Evolutionary conservation across 179 eudicot genomes (phyloP).

Genomic region (Vitellaria paradoxa): DNA sequence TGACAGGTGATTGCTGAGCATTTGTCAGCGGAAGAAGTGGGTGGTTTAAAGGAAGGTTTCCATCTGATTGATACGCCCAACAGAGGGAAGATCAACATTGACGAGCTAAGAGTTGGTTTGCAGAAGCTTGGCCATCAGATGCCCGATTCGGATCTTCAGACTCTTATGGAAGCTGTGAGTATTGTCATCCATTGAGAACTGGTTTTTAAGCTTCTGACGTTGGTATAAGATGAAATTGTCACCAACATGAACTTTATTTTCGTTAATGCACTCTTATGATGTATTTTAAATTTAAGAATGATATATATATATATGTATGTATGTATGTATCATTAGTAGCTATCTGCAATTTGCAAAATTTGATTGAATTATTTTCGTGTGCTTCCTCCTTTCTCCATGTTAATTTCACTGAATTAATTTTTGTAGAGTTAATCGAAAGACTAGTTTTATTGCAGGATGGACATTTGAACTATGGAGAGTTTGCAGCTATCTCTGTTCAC

Average conservation of each 20-base stretch:
- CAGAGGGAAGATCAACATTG: conserved; percentile 50
- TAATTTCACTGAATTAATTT: neutral
- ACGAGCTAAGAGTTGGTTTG: conserved; percentile 53
- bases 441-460: conserved; percentile 50
- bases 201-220: neutral
- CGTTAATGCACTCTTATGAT: neutral
- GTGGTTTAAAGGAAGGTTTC: conserved; percentile 63
- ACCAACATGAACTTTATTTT: neutral
- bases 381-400: neutral
- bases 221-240: neutral
- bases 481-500: conserved; percentile 73
- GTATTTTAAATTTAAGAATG: neutral
- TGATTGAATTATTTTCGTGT: neutral
- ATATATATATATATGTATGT: too few species aligned
- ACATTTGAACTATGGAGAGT: conserved; percentile 66
- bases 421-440: neutral
- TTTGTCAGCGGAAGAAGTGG: conserved; percentile 63
- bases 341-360: neutral
- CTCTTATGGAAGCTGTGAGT: conserved; percentile 62
- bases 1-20: conserved; percentile 67
- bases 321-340: too few species aligned
- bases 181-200: neutral
- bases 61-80: conserved; percentile 50
- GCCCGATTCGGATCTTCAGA: conserved; percentile 59
- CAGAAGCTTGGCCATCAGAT: conserved; percentile 61